phyloP scores from a whole-genome alignment of 257 asterid genomes.

The Apocynum venetum region DNA sequence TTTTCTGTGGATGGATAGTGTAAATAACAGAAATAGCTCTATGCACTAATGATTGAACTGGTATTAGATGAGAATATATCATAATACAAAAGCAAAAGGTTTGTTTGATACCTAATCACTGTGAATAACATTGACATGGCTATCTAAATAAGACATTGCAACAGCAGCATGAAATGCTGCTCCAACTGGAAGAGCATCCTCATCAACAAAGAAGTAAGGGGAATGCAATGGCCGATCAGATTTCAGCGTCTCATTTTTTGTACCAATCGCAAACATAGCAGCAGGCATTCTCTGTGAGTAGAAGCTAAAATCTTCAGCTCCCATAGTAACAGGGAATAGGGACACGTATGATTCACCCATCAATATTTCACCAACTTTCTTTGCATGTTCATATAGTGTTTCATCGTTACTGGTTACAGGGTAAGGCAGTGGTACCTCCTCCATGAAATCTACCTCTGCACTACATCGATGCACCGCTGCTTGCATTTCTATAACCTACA shows the following conservation, averaged over 20 bases:
- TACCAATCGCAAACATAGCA: conserved; percentile 46
- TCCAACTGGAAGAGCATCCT: conserved; percentile 55
- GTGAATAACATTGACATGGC: neutral
- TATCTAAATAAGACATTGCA: conserved; percentile 52
- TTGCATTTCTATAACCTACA: conserved; percentile 64
- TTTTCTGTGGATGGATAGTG: too few relatives aligned
- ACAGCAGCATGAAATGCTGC: conserved; percentile 80
- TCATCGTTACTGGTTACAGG: conserved; percentile 59
- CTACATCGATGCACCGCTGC: conserved; percentile 59
- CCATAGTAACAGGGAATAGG: conserved; percentile 37
- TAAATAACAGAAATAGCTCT: too few relatives aligned
- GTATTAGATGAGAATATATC: too few relatives aligned
- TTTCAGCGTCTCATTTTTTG: conserved; percentile 36
- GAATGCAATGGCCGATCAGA: conserved; percentile 47
- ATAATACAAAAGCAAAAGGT: too few relatives aligned
- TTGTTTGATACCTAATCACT: neutral
- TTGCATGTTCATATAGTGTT: conserved; percentile 49
- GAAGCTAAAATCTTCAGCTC: conserved; percentile 80
- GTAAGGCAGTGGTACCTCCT: conserved; percentile 40
- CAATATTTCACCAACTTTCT: conserved; percentile 45
- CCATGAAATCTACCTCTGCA: conserved; percentile 54
- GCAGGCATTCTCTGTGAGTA: conserved; percentile 54
- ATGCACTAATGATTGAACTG: too few relatives aligned
- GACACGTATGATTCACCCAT: conserved; percentile 45
- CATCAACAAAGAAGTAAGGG: conserved; percentile 54